Conservation (phyloP, 139 green algal genomes). For the Asterochloris sp. region DNA sequence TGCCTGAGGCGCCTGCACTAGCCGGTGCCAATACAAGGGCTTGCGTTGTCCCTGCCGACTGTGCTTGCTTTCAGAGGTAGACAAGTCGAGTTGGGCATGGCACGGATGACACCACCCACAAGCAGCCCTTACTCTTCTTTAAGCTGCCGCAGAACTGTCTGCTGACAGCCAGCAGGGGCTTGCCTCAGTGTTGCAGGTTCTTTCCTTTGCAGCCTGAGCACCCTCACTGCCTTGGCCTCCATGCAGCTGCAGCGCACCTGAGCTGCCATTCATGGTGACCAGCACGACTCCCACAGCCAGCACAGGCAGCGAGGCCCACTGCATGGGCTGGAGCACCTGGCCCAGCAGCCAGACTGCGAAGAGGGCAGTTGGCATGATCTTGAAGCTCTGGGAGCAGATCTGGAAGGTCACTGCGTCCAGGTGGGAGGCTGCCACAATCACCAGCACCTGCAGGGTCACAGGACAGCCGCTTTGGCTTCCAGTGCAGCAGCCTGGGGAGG, state of each 20-base stretch:
- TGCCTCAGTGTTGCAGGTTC: no score
- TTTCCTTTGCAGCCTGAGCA: no score
- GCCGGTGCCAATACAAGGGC: no score
- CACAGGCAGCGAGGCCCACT: slow-evolving; percentile 59
- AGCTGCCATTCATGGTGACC: slow-evolving; percentile 45
- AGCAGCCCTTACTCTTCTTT: no score
- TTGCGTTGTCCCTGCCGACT: no score
- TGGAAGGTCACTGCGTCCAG: slow-evolving; percentile 61
- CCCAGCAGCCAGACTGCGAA: slow-evolving; percentile 56
- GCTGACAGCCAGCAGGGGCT: no score
- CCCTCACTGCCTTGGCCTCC: no score
- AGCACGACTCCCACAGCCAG: slow-evolving; percentile 45
- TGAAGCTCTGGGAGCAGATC: slow-evolving; percentile 58
- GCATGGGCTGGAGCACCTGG: slow-evolving; percentile 41
- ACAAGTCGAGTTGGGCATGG: no score
- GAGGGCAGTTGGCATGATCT: slow-evolving; percentile 57
- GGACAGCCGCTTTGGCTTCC: not conserved
- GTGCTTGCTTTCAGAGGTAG: no score
- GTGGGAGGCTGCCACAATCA: slow-evolving; percentile 50
- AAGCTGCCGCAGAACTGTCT: no score
- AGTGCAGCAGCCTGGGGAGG: not conserved
- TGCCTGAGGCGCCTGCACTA: no score
- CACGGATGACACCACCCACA: no score
- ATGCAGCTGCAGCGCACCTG: not conserved
- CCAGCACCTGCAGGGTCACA: slow-evolving; percentile 34